phyloP scores from a whole-genome alignment of 1,139 yeast species.

The Ogataea hybrid region DNA sequence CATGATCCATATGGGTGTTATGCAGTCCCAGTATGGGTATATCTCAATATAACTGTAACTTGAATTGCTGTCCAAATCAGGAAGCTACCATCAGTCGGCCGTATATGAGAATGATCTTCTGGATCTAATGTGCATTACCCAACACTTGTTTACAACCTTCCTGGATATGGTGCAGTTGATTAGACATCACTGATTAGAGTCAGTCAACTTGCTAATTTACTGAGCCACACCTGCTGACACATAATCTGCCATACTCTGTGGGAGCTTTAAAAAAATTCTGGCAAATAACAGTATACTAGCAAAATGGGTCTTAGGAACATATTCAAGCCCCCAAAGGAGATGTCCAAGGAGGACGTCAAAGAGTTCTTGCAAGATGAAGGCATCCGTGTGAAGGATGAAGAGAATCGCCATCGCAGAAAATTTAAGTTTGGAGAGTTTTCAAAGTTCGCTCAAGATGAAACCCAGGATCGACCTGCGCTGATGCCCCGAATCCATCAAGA shows the following conservation, averaged over 20 bases:
- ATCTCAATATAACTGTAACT: too few relatives aligned
- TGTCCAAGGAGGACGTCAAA: slow-evolving; percentile 56
- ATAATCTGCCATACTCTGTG: slow-evolving; percentile 3
- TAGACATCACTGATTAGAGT: too few relatives aligned
- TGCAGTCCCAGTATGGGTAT: too few relatives aligned
- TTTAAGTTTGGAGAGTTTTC: slow-evolving; percentile 64
- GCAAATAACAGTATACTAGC: background rate
- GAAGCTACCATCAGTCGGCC: too few relatives aligned
- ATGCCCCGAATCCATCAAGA: slow-evolving; percentile 28
- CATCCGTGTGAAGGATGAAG: slow-evolving; percentile 42
- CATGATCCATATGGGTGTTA: too few relatives aligned
- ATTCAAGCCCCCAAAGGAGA: slow-evolving; percentile 55
- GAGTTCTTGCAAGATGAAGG: slow-evolving; percentile 54
- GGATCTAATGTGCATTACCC: too few relatives aligned
- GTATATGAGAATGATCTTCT: too few relatives aligned
- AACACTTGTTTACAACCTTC: too few relatives aligned
- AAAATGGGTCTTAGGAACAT: slow-evolving; percentile 42
- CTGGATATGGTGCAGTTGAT: too few relatives aligned
- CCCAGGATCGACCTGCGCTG: slow-evolving; percentile 14
- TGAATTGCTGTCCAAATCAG: too few relatives aligned
- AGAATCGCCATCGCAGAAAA: slow-evolving; percentile 41
- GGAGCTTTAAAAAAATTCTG: slow-evolving; percentile 1
- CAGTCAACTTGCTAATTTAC: background rate
- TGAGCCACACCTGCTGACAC: slow-evolving; percentile 4
- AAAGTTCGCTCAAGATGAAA: slow-evolving; percentile 53